Conservation (phyloP, 2,329 filamentous ascomycete species). For the Colletotrichum nymphaeae region DNA sequence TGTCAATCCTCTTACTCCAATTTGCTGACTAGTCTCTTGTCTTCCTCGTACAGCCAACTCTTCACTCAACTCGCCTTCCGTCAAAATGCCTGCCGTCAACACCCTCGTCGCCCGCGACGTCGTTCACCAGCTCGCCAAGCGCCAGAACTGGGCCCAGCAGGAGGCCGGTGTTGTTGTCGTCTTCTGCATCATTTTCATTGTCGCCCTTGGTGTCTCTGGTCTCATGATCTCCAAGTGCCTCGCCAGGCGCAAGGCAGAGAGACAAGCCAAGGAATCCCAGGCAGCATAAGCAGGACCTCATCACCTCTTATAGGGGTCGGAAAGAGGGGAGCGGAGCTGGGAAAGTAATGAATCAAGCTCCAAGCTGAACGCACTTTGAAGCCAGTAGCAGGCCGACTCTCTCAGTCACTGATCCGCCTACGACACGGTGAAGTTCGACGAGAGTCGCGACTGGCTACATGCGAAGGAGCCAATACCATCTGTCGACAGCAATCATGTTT, state of each 20-base stretch:
- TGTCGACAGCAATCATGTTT: neutral
- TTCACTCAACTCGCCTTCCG: constrained; percentile 35
- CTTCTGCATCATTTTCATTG: constrained; percentile 56
- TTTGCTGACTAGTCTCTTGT: constrained; percentile 13
- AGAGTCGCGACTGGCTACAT: neutral
- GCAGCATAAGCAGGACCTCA: neutral
- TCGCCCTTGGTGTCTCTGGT: constrained; percentile 46
- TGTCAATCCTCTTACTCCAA: neutral
- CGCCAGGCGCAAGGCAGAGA: constrained; percentile 44
- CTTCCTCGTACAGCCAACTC: constrained; percentile 1
- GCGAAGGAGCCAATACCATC: neutral
- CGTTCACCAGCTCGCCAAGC: constrained; percentile 53
- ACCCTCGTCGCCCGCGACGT: constrained; percentile 51
- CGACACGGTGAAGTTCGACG: neutral
- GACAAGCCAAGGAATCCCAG: constrained; percentile 39
- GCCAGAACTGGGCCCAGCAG: constrained; percentile 52
- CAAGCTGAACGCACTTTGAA: neutral
- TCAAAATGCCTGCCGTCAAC: constrained; percentile 55
- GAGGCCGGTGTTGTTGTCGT: constrained; percentile 56
- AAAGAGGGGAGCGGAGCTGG: neutral
- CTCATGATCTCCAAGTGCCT: constrained; percentile 47
- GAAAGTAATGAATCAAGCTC: constrained; percentile 10
- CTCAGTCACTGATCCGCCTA: neutral
- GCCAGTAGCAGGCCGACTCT: neutral
- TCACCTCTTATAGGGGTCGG: neutral